phyloP scores from a whole-genome alignment of 345 rosid genomes.

The Noccaea bulbosa region DNA sequence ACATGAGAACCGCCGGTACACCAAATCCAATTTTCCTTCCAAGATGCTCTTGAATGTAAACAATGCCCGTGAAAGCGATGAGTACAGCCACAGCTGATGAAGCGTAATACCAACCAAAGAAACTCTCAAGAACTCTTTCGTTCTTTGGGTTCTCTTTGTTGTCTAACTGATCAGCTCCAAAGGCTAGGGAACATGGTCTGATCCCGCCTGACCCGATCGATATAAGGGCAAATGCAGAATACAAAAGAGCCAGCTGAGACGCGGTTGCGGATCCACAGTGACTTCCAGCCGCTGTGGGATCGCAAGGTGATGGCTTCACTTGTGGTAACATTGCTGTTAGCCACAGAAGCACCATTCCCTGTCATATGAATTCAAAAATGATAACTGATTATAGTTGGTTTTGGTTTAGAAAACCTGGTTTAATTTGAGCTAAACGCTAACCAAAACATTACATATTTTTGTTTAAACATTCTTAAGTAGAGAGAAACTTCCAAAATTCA shows the following conservation, averaged over 20 bases:
- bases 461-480: conserved; percentile 2
- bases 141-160: conserved; percentile 56
- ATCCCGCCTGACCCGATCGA: conserved; percentile 77
- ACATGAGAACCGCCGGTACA: conserved; percentile 64
- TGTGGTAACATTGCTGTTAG: conserved; percentile 65
- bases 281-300: conserved; percentile 27
- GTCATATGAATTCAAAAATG: conserved; percentile 28
- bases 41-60: conserved; percentile 64
- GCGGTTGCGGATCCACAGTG: conserved; percentile 57
- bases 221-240: conserved; percentile 54
- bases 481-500: conserved; percentile 21
- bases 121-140: conserved; percentile 60
- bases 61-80: conserved; percentile 58
- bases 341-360: conserved; percentile 82
- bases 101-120: conserved; percentile 74
- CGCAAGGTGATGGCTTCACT: conserved; percentile 62
- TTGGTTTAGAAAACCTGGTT: conserved; percentile 2
- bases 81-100: conserved; percentile 54
- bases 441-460: conserved; percentile 15
- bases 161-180: conserved; percentile 73
- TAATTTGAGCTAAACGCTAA: neutral
- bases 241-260: conserved; percentile 55
- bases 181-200: conserved; percentile 75
- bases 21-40: conserved; percentile 70
- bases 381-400: neutral